Base-by-base conservation (phyloP, 495 filamentous ascomycete genomes). In the Cudoniella acicularis region DNA sequence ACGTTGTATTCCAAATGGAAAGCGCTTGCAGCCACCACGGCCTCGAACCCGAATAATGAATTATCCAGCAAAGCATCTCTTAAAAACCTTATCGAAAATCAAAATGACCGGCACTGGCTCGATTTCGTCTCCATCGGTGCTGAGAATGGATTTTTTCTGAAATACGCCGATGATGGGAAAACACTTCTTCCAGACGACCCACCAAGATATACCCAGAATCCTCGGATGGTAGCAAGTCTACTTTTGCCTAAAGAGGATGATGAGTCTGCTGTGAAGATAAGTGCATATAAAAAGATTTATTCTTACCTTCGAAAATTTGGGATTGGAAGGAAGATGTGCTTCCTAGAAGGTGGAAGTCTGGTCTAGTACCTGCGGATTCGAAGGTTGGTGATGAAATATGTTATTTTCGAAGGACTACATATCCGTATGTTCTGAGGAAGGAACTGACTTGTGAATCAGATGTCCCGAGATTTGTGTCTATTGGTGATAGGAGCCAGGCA, bases 301-400 rank as follows among this genome's bases (percentile, higher is more conserved):
- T 6, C 6, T 4, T 4, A 21, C 8, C 4, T 47, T 4, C 8
- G 20, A 17, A 47, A 17, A n/a, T 47, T 9, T 47, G 43, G 43
- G 8, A 21, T 47, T 8, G 43, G 43, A 17, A 6, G 43, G 8
- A 47, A 4, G 20, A 8, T 47, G 4, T 8, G 8, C 20, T 4
- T 47, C 6, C 13, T 21, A 6, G 16, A 47, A n/a, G 16, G 43
- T 21, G 43, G 43, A 4, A 4, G 17, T 47, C 17, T n/a, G 43
- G 8, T 9, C 17, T 47, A 4, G 20, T 47, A 47, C 43, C 43
- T 8, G n/a, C 6, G 43, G 43, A 47, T 69, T 67, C 20, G 43
- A n/a, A 4, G 16, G 43, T 47, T 8, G 43, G 43, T 9, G 43
- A 47, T 47, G 43, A 21, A 4, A 9, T 9, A 9, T n/a, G 16